Evolutionary conservation across 257 asterid species (phyloP), one percentile per base, ranked within the genome.

Genomic region (Buddleja alternifolia): DNA sequence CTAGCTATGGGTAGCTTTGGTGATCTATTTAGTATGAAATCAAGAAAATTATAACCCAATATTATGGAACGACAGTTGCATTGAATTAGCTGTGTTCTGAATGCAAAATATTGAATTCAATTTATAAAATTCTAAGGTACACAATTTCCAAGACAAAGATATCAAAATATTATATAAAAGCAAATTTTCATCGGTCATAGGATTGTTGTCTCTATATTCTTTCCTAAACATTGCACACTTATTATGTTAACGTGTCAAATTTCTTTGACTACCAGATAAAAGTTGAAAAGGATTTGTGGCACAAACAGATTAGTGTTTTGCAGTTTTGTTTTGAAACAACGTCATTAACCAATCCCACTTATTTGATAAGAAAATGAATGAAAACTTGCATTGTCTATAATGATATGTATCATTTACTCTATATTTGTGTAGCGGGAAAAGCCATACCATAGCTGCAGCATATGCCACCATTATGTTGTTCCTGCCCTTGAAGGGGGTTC

Each of bases 401-500:
- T 1, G 17, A 42, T 25, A 44, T 10, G 36, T 16, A 24, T 48
- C 39, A 44, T 7, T 20, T 20, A 12, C 65, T 44, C 40, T 55
- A 14, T 24, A 10, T 29, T 29, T 5, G 29, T 20, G 20, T 0
- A 10, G 20, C 19, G 37, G 61, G 34, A 1, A 29, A 29, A 21
- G 14, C 58, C 68, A 8, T 78, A 85, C 95, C 85, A 73, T 73
- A 2, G 88, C 71, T 25, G 85, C 86, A 36, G 82, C 95, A 76
- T 85, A 85, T 10, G 92, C 92, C 73, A 83, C 90, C 88, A 85
- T 37, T 4, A 88, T 25, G 40, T 45, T 81, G 78, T 58, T 73
- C 66, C 81, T 44, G 45, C 88, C 89, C 64, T 81, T 83, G 62
- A 77, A 88, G 15, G 92, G 95, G 8, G 85, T 85, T 61, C 24